Conservation (phyloP, 306 rosid genomes). For the Gillenia trifoliata region DNA sequence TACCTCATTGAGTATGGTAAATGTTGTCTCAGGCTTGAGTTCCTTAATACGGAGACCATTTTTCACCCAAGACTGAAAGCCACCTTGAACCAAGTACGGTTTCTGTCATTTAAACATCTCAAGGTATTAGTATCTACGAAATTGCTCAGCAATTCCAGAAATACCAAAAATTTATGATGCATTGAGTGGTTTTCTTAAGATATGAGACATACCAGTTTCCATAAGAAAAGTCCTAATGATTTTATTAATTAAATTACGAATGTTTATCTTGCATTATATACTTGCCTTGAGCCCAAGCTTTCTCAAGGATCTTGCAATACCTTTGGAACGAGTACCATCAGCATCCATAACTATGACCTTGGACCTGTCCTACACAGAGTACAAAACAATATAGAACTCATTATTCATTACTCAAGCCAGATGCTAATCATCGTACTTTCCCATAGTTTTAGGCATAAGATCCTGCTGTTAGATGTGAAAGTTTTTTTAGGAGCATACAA, state of each 20-base stretch:
- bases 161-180: neutral
- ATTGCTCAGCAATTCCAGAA: neutral
- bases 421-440: neutral
- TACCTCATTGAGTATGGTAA: constrained; percentile 82
- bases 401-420: constrained; percentile 39
- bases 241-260: neutral
- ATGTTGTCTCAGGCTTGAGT: constrained; percentile 77
- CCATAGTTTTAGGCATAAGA: neutral
- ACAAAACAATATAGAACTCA: constrained; percentile 43
- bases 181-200: neutral
- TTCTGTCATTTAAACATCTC: constrained; percentile 45
- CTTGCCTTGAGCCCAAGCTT: constrained; percentile 84
- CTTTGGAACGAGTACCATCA: constrained; percentile 75
- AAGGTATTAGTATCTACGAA: neutral
- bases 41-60: constrained; percentile 85
- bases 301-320: constrained; percentile 85
- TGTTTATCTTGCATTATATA: neutral
- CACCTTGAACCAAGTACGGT: constrained; percentile 86
- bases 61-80: constrained; percentile 78
- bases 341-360: constrained; percentile 86
- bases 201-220: neutral
- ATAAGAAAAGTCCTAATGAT: neutral
- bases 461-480: neutral
- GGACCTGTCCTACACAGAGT: constrained; percentile 87
- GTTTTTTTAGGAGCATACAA: neutral